Percentiles rank a stretch among this genome's conserved stretches.
These are phyloP conservation scores for Periglandula ipomoeae DNA, from an alignment of 2,329 filamentous ascomycete genomes.

Conservation along the genomic window DNA sequence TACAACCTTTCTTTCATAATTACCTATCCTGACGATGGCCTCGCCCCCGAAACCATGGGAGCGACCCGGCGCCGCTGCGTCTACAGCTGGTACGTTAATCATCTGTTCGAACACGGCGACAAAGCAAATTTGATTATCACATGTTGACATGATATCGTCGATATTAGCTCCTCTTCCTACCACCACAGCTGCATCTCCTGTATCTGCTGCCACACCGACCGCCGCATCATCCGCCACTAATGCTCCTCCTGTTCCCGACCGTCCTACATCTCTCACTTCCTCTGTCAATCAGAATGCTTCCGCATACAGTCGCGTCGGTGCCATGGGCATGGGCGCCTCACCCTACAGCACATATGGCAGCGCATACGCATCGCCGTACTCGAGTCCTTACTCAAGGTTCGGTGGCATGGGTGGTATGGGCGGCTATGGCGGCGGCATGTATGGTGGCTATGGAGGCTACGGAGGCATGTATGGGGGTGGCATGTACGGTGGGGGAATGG, in stretches of 20 bases:
- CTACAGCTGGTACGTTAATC: constrained; percentile 35
- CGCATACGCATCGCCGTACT: constrained; percentile 30
- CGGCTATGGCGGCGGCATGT: constrained; percentile 25
- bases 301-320: constrained; percentile 55
- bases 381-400: constrained; percentile 36
- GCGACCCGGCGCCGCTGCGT: constrained; percentile 54
- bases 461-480: constrained; percentile 31
- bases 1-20: background rate
- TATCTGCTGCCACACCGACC: constrained; percentile 31
- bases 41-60: constrained; percentile 99
- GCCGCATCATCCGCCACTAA: constrained; percentile 31
- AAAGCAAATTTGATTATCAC: constrained; percentile 10
- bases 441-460: constrained; percentile 21
- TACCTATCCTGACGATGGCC: constrained; percentile 35
- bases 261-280: constrained; percentile 67
- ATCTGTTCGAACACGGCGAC: constrained; percentile 2
- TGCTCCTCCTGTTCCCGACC: constrained; percentile 66
- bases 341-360: constrained; percentile 35
- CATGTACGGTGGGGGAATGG: constrained; percentile 26
- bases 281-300: constrained; percentile 84
- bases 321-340: constrained; percentile 37
- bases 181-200: constrained; percentile 19
- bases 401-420: constrained; percentile 29
- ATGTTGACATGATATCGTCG: constrained; percentile 17
- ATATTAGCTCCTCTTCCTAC: constrained; percentile 22